A percentile compares a stretch with the other conserved stretches of the same genome.
Evolutionary conservation across 495 filamentous ascomycete genomes (phyloP).

Genomic region (Chlorociboria aeruginascens): DNA sequence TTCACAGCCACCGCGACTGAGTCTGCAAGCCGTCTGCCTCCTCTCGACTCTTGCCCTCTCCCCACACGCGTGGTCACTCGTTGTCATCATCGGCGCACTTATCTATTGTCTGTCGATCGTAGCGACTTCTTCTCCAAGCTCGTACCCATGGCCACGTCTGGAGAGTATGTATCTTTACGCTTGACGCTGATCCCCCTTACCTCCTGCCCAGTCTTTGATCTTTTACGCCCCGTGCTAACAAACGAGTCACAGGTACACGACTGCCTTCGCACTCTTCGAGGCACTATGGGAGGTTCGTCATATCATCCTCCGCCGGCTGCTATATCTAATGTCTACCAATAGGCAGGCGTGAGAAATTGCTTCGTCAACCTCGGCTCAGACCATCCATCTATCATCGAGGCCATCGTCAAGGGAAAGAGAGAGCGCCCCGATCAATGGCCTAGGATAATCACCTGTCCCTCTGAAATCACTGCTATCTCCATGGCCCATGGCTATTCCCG

Average conservation of each 20-base stretch:
- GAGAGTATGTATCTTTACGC: no score
- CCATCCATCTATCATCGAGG: background rate
- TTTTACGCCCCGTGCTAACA: no score
- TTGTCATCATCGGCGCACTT: no score
- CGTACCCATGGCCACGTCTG: no score
- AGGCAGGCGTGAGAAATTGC: background rate
- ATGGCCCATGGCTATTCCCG: background rate
- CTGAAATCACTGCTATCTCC: background rate
- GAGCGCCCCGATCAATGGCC: background rate
- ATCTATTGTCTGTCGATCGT: no score
- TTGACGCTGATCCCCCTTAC: no score
- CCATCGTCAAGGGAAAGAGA: background rate
- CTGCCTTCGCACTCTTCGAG: constrained; percentile 70
- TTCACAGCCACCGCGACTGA: no score
- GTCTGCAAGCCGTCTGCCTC: no score
- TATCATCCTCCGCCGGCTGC: background rate
- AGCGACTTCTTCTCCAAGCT: no score
- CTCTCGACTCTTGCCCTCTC: no score
- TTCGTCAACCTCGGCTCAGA: background rate
- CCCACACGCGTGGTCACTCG: no score
- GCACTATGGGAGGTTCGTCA: constrained; percentile 44
- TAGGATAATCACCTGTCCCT: background rate
- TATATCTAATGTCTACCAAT: background rate
- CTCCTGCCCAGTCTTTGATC: no score
- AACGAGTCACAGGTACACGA: constrained; percentile 57